Evolutionary conservation across 75 land plant genomes (phyloP).

Genomic region (Pinus tabuliformis): DNA sequence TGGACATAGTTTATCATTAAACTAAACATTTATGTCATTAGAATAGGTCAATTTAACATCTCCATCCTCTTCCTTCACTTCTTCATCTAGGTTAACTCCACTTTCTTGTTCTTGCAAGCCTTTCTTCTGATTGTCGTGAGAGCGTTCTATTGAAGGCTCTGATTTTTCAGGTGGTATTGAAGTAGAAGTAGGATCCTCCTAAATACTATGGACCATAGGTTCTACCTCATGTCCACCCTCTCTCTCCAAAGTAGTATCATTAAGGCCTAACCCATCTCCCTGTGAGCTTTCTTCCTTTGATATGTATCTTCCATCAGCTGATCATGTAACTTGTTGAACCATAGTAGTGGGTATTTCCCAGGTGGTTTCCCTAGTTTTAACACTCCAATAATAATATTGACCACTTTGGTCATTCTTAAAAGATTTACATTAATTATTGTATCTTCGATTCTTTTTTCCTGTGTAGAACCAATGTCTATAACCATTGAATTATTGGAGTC

Average conservation of each 20-base stretch:
- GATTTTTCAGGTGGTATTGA: not conserved
- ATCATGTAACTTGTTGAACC: constrained; percentile 10
- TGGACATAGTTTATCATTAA: not conserved
- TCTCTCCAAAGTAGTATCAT: not conserved
- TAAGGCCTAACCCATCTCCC: not conserved
- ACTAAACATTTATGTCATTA: not conserved
- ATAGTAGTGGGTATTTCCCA: constrained; percentile 67
- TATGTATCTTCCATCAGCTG: not conserved
- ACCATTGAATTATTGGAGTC: not conserved
- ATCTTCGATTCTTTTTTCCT: constrained; percentile 20
- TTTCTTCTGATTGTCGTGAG: not conserved
- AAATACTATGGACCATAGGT: not conserved
- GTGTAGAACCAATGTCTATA: constrained; percentile 17
- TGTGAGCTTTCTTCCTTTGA: not conserved
- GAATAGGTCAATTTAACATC: not conserved
- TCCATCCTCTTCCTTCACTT: not conserved
- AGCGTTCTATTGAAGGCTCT: not conserved
- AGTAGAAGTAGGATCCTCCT: not conserved
- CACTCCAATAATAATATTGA: constrained; percentile 87
- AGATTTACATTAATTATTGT: constrained; percentile 55
- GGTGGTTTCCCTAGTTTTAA: constrained; percentile 82
- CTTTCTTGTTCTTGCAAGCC: not conserved
- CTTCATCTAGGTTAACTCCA: not conserved
- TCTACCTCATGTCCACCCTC: not conserved
- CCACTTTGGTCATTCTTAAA: constrained; percentile 71